Evolutionary conservation across 2,329 filamentous ascomycete species (phyloP), one percentile per base, ranked within the genome.

Genomic region (Penicillium sp.): DNA sequence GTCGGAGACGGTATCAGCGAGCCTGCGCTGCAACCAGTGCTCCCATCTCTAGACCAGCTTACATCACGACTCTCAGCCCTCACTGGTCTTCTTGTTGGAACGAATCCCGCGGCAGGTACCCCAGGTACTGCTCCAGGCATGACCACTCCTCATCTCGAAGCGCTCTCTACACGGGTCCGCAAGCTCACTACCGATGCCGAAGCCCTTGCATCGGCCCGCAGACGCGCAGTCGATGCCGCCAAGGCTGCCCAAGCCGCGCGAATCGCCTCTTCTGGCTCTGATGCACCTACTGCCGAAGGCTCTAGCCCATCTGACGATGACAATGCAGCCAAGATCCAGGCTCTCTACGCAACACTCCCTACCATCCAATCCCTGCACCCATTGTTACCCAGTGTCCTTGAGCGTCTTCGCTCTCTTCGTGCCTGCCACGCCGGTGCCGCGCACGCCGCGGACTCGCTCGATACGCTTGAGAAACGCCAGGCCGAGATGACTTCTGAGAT

Each of bases 351-450:
- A 1, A 87, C 89, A 3, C 74, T 98, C 13, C 85, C 89, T 1
- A 93, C 88, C 0, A 93, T 98, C 48, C 89, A 95, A 68, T 86
- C 79, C 46, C 76, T 98, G 6, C 79, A 88, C 5, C 93, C 93
- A 1, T 77, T 95, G 14, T 77, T 98, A 3, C 91, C 93, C 1
- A 81, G 88, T 4, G 76, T 97, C 8, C 76, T 98, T 9, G 89
- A 96, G 60, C 81, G 93, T 22, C 73, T 98, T 41, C 80, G 90
- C 47, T 94, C 89, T 7, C 74, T 98, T 46, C 80, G 87, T 48
- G 82, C 84, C 11, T 85, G 97, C 40, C 93, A 98, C 63, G 83
- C 87, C 0, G 88, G 90, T 59, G 93, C 93, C 0, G 90, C 88
- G 22, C 81, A 81, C 26, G 91, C 91, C 1, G 83, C 83, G 49